Conservation (phyloP, 495 filamentous ascomycete species). For the Massariosphaeria phaeospora region DNA sequence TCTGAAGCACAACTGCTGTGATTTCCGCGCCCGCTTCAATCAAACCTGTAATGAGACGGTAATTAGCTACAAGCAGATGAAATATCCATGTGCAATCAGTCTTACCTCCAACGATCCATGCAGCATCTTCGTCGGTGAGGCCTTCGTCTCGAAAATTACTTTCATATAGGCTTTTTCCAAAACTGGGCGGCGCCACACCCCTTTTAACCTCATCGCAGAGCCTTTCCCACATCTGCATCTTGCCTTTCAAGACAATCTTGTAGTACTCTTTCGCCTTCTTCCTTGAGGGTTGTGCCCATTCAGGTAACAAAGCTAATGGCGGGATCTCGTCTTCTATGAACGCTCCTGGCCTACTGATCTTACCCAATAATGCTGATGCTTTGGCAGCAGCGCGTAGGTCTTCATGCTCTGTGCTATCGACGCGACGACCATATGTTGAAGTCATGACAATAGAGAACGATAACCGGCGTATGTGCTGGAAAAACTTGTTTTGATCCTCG, state of each 20-base stretch:
- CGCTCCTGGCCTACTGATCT: slow-evolving; percentile 22
- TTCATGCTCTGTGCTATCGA: neutral
- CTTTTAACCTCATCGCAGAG: neutral
- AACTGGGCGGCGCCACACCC: slow-evolving; percentile 21
- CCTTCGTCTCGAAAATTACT: slow-evolving; percentile 20
- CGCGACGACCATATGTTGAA: neutral
- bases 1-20: slow-evolving; percentile 25
- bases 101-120: slow-evolving; percentile 8
- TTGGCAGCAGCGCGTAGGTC: neutral
- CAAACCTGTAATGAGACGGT: slow-evolving; percentile 13
- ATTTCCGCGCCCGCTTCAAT: slow-evolving; percentile 32
- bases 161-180: slow-evolving; percentile 26
- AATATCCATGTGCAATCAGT: too few relatives aligned
- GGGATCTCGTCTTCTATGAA: slow-evolving; percentile 35
- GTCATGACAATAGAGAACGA: slow-evolving; percentile 8
- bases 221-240: slow-evolving; percentile 12
- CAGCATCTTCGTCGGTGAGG: slow-evolving; percentile 6
- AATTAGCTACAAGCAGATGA: too few relatives aligned
- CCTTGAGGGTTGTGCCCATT: slow-evolving; percentile 29
- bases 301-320: slow-evolving; percentile 26
- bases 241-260: neutral
- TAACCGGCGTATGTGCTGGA: slow-evolving; percentile 26
- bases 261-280: slow-evolving; percentile 6
- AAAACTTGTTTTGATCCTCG: slow-evolving; percentile 26
- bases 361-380: slow-evolving; percentile 18